Base-by-base conservation (phyloP, 345 rosid species). In the Punica granatum region DNA sequence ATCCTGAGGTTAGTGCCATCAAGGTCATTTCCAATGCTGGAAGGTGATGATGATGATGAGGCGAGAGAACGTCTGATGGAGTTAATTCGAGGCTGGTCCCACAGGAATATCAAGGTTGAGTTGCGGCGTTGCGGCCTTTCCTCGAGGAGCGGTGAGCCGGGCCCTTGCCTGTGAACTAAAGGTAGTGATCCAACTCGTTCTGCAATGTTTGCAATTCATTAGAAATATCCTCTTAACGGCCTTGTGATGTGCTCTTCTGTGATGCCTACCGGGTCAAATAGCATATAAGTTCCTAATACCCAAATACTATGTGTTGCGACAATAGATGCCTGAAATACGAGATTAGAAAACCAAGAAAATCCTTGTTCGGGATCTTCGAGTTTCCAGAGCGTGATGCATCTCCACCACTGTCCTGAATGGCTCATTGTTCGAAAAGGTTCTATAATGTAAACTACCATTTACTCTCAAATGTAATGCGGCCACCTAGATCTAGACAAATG, bases 161-260 rank as follows among this genome's bases (percentile, higher is more conserved):
- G 60, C 36, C 68, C 68, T 35, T 65, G 68, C 58, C 68, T 65
- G 28, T 65, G 68, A 43, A 53, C 58, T 36, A 65, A 65, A 5
- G 60, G 59, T 2, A 23, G 18, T 16, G 36, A 48, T 11, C 68
- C 68, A 4, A 8, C 41, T 32, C 26, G 39, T 1, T 30, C 54
- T 65, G 59, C 60, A 31, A 18, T 30, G 16, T 14, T 51, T 65
- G 54, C 56, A 0, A 65, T 43, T 43, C 21, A 43, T 43, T 41
- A 16, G 25, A 7, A 35, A 36, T 46, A 14, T 37, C 8, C 11
- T 11, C 5, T 5, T 37, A 5, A 37, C 41, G 5, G 41, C 41
- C 6, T 37, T 11, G 41, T n/a, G 41, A 37, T 37, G 11, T n/a
- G 41, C 41, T 37, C 41, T 37, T 37, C 5, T 37, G 11, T 5